Conservation (phyloP, 176 grass and related monocot species). For the Ensete glaucum region DNA sequence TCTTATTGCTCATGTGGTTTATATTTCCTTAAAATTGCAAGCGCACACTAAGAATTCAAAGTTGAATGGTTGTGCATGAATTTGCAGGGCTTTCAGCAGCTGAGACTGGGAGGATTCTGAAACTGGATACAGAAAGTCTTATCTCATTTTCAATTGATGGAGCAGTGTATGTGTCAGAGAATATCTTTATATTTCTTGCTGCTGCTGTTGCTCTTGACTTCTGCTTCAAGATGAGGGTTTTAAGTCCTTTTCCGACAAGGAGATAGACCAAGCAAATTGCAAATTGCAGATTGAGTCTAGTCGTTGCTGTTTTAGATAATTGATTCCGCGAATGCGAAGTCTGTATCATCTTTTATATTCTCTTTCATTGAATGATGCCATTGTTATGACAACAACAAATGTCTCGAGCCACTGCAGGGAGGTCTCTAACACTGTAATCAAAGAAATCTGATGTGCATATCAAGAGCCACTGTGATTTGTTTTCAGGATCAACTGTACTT, state of each 20-base stretch:
- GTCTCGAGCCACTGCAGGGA: no score
- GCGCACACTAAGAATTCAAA: not conserved
- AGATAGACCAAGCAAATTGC: conserved; percentile 15
- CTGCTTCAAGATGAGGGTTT: conserved; percentile 74
- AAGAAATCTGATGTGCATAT: no score
- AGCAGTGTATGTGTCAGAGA: conserved; percentile 51
- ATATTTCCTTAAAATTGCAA: not conserved
- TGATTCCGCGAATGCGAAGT: not conserved
- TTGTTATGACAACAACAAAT: no score
- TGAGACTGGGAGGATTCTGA: conserved; percentile 33
- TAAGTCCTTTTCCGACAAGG: conserved; percentile 70
- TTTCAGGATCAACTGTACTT: no score
- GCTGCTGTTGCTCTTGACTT: conserved; percentile 82
- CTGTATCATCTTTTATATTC: not conserved
- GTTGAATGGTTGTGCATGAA: not conserved
- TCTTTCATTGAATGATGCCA: not conserved
- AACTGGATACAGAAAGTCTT: conserved; percentile 47
- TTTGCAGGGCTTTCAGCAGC: conserved; percentile 62
- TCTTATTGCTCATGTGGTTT: not conserved
- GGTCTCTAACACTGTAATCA: no score
- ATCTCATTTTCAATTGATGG: conserved; percentile 41
- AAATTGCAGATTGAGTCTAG: no score
- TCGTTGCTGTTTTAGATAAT: not conserved
- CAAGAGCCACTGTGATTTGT: no score
- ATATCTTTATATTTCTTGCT: conserved; percentile 66